These are phyloP conservation scores for Cutaneotrichosporon cutaneum DNA, from an alignment of 1,284 basidiomycete species.

Conservation along the genomic window DNA sequence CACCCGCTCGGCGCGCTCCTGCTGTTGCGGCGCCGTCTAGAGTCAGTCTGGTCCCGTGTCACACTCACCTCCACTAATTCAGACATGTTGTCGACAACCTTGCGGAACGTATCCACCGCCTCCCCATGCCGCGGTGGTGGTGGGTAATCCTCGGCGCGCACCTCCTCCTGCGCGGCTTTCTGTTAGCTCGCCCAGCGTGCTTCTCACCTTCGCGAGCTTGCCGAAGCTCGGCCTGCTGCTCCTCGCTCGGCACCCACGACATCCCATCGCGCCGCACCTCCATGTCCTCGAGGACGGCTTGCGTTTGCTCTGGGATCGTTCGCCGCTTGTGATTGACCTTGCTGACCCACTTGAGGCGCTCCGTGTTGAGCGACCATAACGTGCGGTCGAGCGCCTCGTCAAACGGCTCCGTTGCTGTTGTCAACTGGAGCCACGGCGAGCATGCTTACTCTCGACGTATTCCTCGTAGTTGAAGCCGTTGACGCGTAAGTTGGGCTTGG, in stretches of 20 bases:
- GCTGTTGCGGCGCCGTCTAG: conserved; percentile 44
- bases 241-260: conserved; percentile 48
- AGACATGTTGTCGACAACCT: conserved; percentile 35
- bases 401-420: conserved; percentile 68
- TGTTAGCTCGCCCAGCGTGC: neutral
- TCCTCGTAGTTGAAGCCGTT: conserved; percentile 75
- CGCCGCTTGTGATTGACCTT: conserved; percentile 64
- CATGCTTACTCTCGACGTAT: conserved; percentile 54
- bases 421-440: conserved; percentile 10
- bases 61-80: conserved; percentile 39
- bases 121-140: conserved; percentile 42
- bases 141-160: conserved; percentile 27
- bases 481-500: conserved; percentile 69
- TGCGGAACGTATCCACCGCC: conserved; percentile 36
- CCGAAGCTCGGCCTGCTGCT: conserved; percentile 21
- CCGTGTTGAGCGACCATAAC: conserved; percentile 68
- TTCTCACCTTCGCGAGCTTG: neutral
- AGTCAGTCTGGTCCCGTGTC: conserved; percentile 3
- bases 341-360: conserved; percentile 66
- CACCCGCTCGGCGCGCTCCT: conserved; percentile 48
- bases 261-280: conserved; percentile 55
- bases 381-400: conserved; percentile 73
- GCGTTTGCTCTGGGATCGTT: conserved; percentile 59
- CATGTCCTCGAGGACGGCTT: conserved; percentile 57
- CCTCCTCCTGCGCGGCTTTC: conserved; percentile 10